Conservation (phyloP, 352 stramenopile genomes). For the Pythium aquatile region DNA sequence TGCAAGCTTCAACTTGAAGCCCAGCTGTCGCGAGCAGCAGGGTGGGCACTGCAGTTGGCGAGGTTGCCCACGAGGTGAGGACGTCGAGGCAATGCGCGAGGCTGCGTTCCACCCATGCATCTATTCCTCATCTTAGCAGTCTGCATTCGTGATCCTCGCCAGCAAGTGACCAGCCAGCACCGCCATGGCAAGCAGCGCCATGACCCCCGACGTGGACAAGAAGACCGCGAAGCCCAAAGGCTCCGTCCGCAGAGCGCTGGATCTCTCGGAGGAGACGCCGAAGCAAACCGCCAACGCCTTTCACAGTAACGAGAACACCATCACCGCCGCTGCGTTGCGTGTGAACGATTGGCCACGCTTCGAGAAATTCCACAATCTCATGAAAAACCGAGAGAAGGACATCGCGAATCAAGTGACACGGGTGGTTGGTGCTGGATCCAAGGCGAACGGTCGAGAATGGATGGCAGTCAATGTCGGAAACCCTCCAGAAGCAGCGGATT, state of each 20-base stretch:
- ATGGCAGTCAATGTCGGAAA: slow-evolving; percentile 13
- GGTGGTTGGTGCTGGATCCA: neutral
- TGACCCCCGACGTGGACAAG: neutral
- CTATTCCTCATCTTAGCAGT: too few relatives aligned
- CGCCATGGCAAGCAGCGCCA: neutral
- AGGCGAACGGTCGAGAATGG: slow-evolving; percentile 1
- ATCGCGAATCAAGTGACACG: slow-evolving; percentile 1
- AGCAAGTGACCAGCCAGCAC: neutral
- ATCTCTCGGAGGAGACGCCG: neutral
- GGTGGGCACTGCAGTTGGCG: neutral
- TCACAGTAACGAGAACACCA: slow-evolving; percentile 2
- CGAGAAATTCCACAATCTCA: slow-evolving; percentile 3
- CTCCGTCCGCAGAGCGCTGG: neutral
- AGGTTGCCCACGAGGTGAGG: neutral
- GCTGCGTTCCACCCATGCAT: too few relatives aligned
- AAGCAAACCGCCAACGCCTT: neutral
- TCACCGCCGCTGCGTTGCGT: neutral
- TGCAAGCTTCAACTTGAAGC: neutral
- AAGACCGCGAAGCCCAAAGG: neutral
- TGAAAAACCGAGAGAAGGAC: slow-evolving; percentile 7
- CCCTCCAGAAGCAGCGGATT: neutral
- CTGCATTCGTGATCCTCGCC: neutral
- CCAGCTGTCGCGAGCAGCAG: neutral
- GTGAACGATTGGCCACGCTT: slow-evolving; percentile 7
- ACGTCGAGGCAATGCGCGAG: neutral